Percentiles rank a stretch among this genome's conserved stretches.
Evolutionary conservation across 345 rosid species (phyloP).

Genomic region (Rhodamnia argentea): DNA sequence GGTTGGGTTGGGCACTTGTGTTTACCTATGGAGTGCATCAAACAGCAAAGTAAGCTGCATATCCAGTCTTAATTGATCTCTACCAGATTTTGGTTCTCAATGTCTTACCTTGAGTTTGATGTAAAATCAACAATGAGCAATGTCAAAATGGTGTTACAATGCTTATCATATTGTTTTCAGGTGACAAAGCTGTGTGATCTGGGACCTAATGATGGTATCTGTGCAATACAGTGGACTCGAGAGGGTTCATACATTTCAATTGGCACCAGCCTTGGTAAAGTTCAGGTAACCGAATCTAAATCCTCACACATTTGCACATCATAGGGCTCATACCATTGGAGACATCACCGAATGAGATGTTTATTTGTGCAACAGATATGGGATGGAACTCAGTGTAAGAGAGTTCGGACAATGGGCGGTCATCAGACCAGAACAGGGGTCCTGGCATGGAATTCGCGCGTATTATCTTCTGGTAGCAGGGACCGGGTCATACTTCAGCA

Average conservation of each 20-base stretch:
- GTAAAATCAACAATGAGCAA: background rate
- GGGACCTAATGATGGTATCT: conserved; percentile 79
- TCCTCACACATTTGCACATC: background rate
- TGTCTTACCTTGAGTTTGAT: background rate
- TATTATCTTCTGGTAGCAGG: conserved; percentile 87
- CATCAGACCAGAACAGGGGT: conserved; percentile 96
- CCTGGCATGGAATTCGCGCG: conserved; percentile 91
- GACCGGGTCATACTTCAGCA: conserved; percentile 90
- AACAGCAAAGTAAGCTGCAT: conserved; percentile 71
- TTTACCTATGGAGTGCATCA: conserved; percentile 94
- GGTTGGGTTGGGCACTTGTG: conserved; percentile 93
- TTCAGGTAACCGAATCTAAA: conserved; percentile 50
- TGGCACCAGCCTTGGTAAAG: conserved; percentile 79
- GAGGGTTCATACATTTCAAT: conserved; percentile 91
- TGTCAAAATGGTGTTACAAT: background rate
- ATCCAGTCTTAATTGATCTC: background rate
- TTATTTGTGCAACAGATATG: conserved; percentile 43
- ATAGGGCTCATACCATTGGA: background rate
- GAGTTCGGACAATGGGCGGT: conserved; percentile 77
- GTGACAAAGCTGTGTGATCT: conserved; percentile 91
- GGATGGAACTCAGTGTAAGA: conserved; percentile 88
- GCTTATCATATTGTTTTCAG: conserved; percentile 20
- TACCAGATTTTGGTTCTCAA: background rate
- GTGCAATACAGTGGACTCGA: conserved; percentile 91
- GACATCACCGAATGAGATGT: background rate